A percentile compares a stretch with the other conserved stretches of the same genome.
Conservation (phyloP, 495 filamentous ascomycete genomes). For the Chaetomium cochliodes region DNA sequence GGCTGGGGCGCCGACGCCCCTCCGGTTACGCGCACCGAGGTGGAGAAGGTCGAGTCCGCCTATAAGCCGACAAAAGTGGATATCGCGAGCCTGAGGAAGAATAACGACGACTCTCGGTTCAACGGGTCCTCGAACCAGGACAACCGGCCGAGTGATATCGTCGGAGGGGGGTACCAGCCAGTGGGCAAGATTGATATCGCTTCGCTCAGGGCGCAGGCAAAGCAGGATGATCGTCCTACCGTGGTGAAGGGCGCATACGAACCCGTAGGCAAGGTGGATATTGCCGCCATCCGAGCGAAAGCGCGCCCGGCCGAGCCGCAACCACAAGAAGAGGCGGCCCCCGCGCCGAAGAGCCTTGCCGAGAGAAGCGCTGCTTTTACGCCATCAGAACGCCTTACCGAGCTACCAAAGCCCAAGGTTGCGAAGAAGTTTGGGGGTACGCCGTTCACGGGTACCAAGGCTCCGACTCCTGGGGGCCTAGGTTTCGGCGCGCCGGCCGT, state of each 20-base stretch:
- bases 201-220: conserved; percentile 76
- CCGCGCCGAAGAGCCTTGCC: conserved; percentile 54
- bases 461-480: conserved; percentile 70
- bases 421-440: conserved; percentile 74
- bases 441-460: conserved; percentile 83
- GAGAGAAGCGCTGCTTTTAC: conserved; percentile 66
- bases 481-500: conserved; percentile 53
- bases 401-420: conserved; percentile 90
- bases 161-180: conserved; percentile 90
- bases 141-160: conserved; percentile 58
- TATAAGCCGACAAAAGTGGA: conserved; percentile 95
- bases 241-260: conserved; percentile 89
- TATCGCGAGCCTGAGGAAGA: conserved; percentile 71
- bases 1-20: conserved; percentile 98
- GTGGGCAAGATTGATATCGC: conserved; percentile 93
- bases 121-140: conserved; percentile 40
- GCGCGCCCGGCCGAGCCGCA: conserved; percentile 66
- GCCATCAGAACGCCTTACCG: conserved; percentile 76
- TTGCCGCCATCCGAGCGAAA: conserved; percentile 83
- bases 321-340: conserved; percentile 46
- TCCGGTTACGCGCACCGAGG: conserved; percentile 73
- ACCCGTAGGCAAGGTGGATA: conserved; percentile 93
- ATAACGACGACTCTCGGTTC: conserved; percentile 59
- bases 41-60: conserved; percentile 91
- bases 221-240: conserved; percentile 73